Percentiles rank a stretch among this genome's conserved stretches.
phyloP scores from a whole-genome alignment of 2,329 filamentous ascomycete genomes.

The Colletotrichum acutatum region DNA sequence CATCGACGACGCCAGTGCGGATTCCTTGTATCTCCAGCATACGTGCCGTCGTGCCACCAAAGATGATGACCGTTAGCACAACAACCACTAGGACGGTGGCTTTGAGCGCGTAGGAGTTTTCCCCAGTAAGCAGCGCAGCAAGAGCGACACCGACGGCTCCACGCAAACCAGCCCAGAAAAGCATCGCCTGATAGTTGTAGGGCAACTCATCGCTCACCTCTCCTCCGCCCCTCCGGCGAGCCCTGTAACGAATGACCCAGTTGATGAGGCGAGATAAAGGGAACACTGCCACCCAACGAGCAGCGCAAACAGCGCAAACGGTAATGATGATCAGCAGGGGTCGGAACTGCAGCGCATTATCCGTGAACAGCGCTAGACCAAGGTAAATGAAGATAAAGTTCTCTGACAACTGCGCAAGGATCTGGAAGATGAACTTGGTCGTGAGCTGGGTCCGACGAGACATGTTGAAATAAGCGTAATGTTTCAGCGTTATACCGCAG shows the following conservation, averaged over 20 bases:
- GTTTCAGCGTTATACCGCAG: constrained; percentile 97
- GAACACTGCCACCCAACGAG: constrained; percentile 94
- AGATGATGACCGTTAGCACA: constrained; percentile 97
- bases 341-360: constrained; percentile 88
- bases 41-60: constrained; percentile 94
- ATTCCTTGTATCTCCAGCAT: constrained; percentile 99
- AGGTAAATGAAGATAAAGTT: constrained; percentile 99
- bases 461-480: constrained; percentile 99
- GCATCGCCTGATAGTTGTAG: constrained; percentile 97
- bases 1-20: constrained; percentile 93
- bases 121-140: constrained; percentile 86
- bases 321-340: constrained; percentile 95
- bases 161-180: constrained; percentile 98
- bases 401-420: constrained; percentile 93
- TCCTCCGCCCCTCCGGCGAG: constrained; percentile 72
- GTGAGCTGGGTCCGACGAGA: constrained; percentile 96
- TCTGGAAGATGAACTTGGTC: constrained; percentile 97
- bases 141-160: constrained; percentile 96
- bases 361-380: constrained; percentile 93
- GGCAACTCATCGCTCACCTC: constrained; percentile 89
- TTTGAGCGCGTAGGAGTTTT: constrained; percentile 83
- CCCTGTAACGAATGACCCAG: constrained; percentile 89
- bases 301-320: constrained; percentile 89
- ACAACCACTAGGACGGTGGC: constrained; percentile 98
- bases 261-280: constrained; percentile 91